Conservation (phyloP, 2,329 filamentous ascomycete species). For the Pyrenochaeta sp. region DNA sequence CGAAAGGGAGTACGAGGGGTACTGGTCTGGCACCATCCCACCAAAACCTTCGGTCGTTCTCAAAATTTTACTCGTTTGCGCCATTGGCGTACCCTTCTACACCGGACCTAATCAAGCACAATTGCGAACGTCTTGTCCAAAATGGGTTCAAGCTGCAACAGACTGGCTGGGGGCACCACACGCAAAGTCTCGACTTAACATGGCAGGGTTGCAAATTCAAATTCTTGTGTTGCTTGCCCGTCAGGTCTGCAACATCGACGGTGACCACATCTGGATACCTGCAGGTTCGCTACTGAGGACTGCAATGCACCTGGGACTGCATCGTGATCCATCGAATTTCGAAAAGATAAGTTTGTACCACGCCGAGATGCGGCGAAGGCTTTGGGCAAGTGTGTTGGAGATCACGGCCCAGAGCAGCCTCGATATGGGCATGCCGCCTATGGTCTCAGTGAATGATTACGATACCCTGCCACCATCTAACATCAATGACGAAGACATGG, state of each 20-base stretch:
- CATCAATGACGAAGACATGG: constrained; percentile 51
- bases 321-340: constrained; percentile 49
- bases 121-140: constrained; percentile 39
- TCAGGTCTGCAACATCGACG: constrained; percentile 45
- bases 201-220: constrained; percentile 59
- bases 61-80: constrained; percentile 55
- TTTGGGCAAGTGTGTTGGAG: constrained; percentile 45
- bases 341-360: constrained; percentile 44
- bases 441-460: constrained; percentile 47
- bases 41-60: constrained; percentile 57
- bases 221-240: constrained; percentile 49
- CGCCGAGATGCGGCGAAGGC: constrained; percentile 47
- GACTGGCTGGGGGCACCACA: constrained; percentile 62
- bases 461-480: constrained; percentile 49
- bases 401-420: constrained; percentile 48
- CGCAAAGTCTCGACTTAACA: constrained; percentile 60
- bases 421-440: constrained; percentile 46
- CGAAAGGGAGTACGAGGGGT: constrained; percentile 55
- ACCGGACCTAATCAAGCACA: constrained; percentile 57
- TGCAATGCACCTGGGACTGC: constrained; percentile 52
- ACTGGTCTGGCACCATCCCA: constrained; percentile 55
- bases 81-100: constrained; percentile 56
- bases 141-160: constrained; percentile 66
- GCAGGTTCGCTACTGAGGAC: constrained; percentile 48
- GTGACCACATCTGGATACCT: constrained; percentile 48